Conservation (phyloP, 768 basidiomycete genomes). For the Russula virescens region DNA sequence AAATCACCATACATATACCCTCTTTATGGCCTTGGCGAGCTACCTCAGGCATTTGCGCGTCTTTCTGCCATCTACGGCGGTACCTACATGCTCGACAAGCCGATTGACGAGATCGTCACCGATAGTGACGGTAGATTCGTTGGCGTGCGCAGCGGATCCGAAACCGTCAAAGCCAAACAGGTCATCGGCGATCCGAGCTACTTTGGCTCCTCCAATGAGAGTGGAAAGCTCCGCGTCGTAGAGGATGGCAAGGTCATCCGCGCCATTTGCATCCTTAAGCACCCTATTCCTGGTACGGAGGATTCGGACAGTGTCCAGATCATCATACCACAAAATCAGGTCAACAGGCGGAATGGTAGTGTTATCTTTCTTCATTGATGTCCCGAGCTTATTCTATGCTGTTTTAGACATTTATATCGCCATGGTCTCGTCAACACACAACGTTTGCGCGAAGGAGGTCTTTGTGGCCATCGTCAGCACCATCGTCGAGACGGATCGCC, state of each 20-base stretch:
- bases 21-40: conserved; percentile 95
- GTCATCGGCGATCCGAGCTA: conserved; percentile 98
- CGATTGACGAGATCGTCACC: conserved; percentile 84
- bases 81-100: conserved; percentile 99
- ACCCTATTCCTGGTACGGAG: conserved; percentile 96
- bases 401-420: conserved; percentile 96
- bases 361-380: conserved; percentile 11
- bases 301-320: conserved; percentile 94
- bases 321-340: conserved; percentile 98
- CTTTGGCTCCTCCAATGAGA: conserved; percentile 73
- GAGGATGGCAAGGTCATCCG: conserved; percentile 94
- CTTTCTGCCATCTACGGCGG: conserved; percentile 98
- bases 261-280: conserved; percentile 96
- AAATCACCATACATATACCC: conserved; percentile 99
- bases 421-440: conserved; percentile 94
- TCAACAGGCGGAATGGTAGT: conserved; percentile 85
- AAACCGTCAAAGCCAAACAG: conserved; percentile 95
- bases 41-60: conserved; percentile 97
- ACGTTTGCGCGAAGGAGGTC: conserved; percentile 92
- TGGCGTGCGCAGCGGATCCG: conserved; percentile 82
- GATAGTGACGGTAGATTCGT: conserved; percentile 83
- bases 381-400: conserved; percentile 10
- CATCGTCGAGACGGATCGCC: conserved; percentile 90
- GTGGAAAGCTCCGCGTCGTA: conserved; percentile 79
- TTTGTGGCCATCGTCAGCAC: conserved; percentile 98